phyloP scores from a whole-genome alignment of 2,329 filamentous ascomycete genomes.

The Tympanopsis confertula region DNA sequence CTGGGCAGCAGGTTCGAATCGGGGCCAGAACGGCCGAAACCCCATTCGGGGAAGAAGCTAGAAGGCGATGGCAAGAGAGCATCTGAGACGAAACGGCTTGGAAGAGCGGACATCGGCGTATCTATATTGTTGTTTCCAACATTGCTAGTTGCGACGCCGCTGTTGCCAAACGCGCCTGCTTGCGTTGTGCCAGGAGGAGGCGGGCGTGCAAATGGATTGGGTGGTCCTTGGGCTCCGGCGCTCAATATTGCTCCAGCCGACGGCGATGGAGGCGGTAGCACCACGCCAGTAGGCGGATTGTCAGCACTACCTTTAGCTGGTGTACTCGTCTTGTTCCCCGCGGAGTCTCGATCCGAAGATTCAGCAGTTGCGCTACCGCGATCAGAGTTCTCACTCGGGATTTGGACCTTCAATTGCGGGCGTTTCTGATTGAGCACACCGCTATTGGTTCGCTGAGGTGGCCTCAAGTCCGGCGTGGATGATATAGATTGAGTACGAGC shows the following conservation, averaged over 20 bases:
- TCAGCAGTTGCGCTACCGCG: constrained; percentile 64
- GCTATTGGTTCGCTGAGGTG: constrained; percentile 70
- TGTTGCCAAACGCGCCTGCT: too few relatives aligned
- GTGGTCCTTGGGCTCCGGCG: constrained; percentile 81
- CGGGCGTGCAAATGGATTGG: constrained; percentile 88
- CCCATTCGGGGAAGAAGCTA: constrained; percentile 87
- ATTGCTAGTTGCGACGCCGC: constrained; percentile 42
- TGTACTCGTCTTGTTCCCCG: constrained; percentile 44
- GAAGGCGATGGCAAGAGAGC: constrained; percentile 83
- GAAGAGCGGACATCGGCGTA: constrained; percentile 87
- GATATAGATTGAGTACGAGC: constrained; percentile 2
- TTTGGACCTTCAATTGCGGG: constrained; percentile 83
- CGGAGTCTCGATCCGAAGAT: constrained; percentile 52
- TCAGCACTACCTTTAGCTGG: constrained; percentile 19
- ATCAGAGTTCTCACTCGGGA: constrained; percentile 82
- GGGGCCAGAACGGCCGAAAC: constrained; percentile 41
- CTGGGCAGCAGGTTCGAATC: constrained; percentile 84
- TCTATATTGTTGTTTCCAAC: constrained; percentile 50
- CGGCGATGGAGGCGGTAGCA: constrained; percentile 85
- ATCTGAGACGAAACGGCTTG: constrained; percentile 79
- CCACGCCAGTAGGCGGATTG: constrained; percentile 36
- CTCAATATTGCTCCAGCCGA: constrained; percentile 77
- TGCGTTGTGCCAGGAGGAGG: constrained; percentile 31
- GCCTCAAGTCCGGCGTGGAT: constrained; percentile 38
- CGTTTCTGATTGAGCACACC: constrained; percentile 54